Conservation (phyloP, 208 protist genomes). For the Trypanosoma lewisi region DNA sequence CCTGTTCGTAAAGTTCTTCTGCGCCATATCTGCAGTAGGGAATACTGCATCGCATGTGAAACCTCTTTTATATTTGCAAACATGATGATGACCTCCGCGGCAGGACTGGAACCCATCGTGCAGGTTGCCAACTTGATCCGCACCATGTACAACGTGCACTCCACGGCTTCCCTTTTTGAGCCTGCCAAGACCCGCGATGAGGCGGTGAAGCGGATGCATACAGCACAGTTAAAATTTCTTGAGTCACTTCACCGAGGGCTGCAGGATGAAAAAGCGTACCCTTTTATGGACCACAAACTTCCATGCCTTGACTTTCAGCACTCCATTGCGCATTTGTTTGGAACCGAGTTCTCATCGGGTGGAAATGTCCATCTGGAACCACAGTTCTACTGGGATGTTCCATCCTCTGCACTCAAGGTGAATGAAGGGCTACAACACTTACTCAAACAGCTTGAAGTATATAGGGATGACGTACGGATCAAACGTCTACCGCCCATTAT, state of each 20-base stretch:
- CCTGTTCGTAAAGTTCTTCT: slow-evolving; percentile 80
- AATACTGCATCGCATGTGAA: slow-evolving; percentile 90
- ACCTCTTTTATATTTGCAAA: slow-evolving; percentile 85
- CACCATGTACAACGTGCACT: slow-evolving; percentile 71
- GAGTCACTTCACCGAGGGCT: slow-evolving; percentile 78
- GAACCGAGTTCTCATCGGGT: slow-evolving; percentile 77
- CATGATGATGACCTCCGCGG: slow-evolving; percentile 70
- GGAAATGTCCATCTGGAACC: slow-evolving; percentile 72
- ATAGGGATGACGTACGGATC: slow-evolving; percentile 80
- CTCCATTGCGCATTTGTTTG: slow-evolving; percentile 78
- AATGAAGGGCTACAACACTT: slow-evolving; percentile 90
- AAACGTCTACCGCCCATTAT: slow-evolving; percentile 86
- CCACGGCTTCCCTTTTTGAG: slow-evolving; percentile 64
- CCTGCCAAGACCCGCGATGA: slow-evolving; percentile 75
- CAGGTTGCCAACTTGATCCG: slow-evolving; percentile 80
- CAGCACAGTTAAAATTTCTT: slow-evolving; percentile 60
- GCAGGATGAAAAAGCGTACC: slow-evolving; percentile 77
- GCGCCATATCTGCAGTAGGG: slow-evolving; percentile 71
- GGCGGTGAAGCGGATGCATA: slow-evolving; percentile 84
- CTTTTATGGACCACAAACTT: slow-evolving; percentile 60
- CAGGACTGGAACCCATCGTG: slow-evolving; percentile 79
- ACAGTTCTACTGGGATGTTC: slow-evolving; percentile 89
- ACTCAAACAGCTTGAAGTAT: slow-evolving; percentile 82
- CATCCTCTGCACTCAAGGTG: slow-evolving; percentile 84
- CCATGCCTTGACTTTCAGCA: slow-evolving; percentile 65